Evolutionary conservation across 257 asterid species (phyloP), one percentile per base, ranked within the genome.

Genomic region (Apocynum venetum): DNA sequence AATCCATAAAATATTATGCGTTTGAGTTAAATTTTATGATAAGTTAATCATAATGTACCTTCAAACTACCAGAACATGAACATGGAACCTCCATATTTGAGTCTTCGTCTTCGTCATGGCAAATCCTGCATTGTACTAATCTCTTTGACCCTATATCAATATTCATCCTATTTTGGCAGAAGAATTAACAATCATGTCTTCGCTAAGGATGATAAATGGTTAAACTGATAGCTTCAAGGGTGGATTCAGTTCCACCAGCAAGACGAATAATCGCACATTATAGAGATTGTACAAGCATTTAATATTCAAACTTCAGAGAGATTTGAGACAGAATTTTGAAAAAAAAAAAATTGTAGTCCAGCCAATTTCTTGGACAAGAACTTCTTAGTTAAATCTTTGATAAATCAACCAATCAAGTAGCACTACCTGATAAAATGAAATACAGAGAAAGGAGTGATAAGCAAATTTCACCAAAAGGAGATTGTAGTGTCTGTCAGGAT

Each of bases 61-160:
- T 89, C 84, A 94, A 86, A 86, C 89, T 94, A 75, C 98, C 98
- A 72, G 96, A 89, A 76, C 98, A 94, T 35, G 92, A 87, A 80
- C 98, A 94, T 10, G 97, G 98, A 19, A 65, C 77, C 86, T 94
- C 98, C 98, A 94, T 94, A 86, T 85, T 90, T 5, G 90, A 87
- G 68, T 85, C 93, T 67, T 84, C 89, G 80, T 94, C 97, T 49
- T 86, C 98, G 13, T 94, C 97, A 20, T 94, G 97, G 80, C 98
- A 94, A 83, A 94, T 94, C 84, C 89, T 92, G 84, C 98, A 94
- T 84, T 94, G 90, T 41, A 73, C 97, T 80, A 79, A 47, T 72
- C 86, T 83, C 80, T 56, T 81, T 35, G 86, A 82, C 55, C 86
- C 91, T 56, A 80, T 76, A 72, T 71, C 67, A 31, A 74, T 84